A percentile compares a stretch with the other conserved stretches of the same genome.
phyloP scores from a whole-genome alignment of 2,329 filamentous ascomycete genomes.

The Pseudocercospora vitis region DNA sequence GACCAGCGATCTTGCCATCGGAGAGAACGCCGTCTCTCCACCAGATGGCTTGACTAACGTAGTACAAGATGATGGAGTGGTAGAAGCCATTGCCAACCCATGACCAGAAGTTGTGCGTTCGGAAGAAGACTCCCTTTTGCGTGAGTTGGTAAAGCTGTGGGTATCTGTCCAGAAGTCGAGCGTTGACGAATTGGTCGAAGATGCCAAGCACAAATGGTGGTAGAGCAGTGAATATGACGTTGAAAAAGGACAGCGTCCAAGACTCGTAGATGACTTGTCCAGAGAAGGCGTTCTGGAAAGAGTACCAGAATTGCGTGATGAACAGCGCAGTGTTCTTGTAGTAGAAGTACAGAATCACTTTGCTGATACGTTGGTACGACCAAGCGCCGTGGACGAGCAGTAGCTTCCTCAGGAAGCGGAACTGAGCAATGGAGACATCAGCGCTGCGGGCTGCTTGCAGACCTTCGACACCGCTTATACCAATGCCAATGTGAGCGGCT shows the following conservation, averaged over 20 bases:
- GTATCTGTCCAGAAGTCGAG: conserved; percentile 88
- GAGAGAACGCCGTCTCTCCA: conserved; percentile 73
- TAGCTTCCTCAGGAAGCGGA: conserved; percentile 90
- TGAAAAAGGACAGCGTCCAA: conserved; percentile 99
- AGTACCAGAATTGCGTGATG: conserved; percentile 96
- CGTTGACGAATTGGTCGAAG: conserved; percentile 96
- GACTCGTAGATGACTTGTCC: conserved; percentile 98
- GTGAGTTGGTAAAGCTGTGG: conserved; percentile 93
- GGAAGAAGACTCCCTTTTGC: conserved; percentile 92
- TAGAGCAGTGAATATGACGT: conserved; percentile 94
- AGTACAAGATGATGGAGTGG: conserved; percentile 91
- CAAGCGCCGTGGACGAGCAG: conserved; percentile 93
- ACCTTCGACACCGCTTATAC: conserved; percentile 95
- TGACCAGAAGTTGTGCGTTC: conserved; percentile 82
- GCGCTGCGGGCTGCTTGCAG: conserved; percentile 93
- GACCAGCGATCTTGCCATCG: conserved; percentile 80
- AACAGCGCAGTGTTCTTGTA: conserved; percentile 99
- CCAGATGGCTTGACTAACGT: conserved; percentile 79
- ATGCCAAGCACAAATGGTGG: conserved; percentile 94
- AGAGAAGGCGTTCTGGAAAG: conserved; percentile 97
- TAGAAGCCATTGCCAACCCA: conserved; percentile 96
- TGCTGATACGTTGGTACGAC: conserved; percentile 96
- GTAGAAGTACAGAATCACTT: conserved; percentile 96
- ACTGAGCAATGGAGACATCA: conserved; percentile 93
- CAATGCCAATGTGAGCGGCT: conserved; percentile 94